Evolutionary conservation across 495 filamentous ascomycete genomes (phyloP), one percentile per base, ranked within the genome.

Genomic region (Neurospora pannonica): DNA sequence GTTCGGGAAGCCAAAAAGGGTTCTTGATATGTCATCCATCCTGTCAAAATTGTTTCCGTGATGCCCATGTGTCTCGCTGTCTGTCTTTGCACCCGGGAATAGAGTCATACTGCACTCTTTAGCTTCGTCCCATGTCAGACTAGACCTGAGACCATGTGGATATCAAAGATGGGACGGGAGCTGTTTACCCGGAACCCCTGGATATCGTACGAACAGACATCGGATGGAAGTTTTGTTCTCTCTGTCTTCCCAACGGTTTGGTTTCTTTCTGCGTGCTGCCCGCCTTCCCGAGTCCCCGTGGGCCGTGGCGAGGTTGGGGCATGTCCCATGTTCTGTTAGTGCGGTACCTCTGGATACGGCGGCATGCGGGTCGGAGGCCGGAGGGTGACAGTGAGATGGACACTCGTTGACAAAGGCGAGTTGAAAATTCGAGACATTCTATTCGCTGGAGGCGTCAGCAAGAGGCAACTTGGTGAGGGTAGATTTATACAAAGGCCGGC

Each of bases 381-480:
- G 42, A 46, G 46, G 8, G 46, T 54, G 46, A 28, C 46, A 46
- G 19, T 21, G 42, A 46, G n/a, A 21, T 46, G 42, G n/a, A 40
- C 39, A 17, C 39, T 40, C 42, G n/a, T 19, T 21, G 42, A 28
- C 46, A 54, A 54, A 54, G 46, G 46, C 9, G 28, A 62, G 54
- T 73, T 79, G 75, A 78, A 71, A 82, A 81, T 82, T 77, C 78
- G 72, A 48, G 60, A 71, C 70, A 24, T 48, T 40, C 74, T 74
- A 82, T 82, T 82, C 80, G 80, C 73, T 48, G 73, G 76, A 24
- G 39, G 69, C 69, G 34, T 72, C 48, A 73, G 71, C 77, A 77
- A 71, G 78, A 76, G 76, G 71, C 76, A 71, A 74, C 72, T 77
- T 70, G 76, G 75, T 74, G 73, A 69, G 73, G 31, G 70, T 67